Conservation (phyloP, 2,329 filamentous ascomycete genomes). For the Pochonia chlamydosporia region DNA sequence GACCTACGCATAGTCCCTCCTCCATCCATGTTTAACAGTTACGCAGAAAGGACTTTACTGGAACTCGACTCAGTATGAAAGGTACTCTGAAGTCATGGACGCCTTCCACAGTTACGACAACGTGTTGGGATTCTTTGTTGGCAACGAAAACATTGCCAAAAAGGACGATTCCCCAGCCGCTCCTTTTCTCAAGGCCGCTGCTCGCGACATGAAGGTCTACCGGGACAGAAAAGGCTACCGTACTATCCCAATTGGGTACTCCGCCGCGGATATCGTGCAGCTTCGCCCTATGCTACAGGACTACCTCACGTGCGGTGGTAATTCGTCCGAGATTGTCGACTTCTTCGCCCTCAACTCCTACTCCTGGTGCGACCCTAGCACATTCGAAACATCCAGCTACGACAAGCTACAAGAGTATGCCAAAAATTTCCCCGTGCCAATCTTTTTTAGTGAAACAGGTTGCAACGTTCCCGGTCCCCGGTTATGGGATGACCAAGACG, state of each 20-base stretch:
- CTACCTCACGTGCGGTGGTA: conserved; percentile 73
- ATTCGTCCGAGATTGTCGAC: conserved; percentile 65
- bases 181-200: conserved; percentile 77
- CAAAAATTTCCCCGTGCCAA: conserved; percentile 69
- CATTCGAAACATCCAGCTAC: conserved; percentile 64
- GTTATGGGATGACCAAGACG: conserved; percentile 64
- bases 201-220: conserved; percentile 78
- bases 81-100: conserved; percentile 69
- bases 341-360: conserved; percentile 86
- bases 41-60: conserved; percentile 55
- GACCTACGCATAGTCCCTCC: background rate
- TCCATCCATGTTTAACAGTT: background rate
- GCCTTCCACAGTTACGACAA: conserved; percentile 74
- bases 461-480: conserved; percentile 64
- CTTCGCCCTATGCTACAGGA: conserved; percentile 56
- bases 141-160: conserved; percentile 77
- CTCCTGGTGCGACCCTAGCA: conserved; percentile 64
- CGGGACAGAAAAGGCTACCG: conserved; percentile 70
- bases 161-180: conserved; percentile 57
- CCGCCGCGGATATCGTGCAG: conserved; percentile 75
- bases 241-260: conserved; percentile 79
- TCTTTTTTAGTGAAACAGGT: conserved; percentile 86
- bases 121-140: conserved; percentile 76
- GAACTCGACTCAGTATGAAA: conserved; percentile 65
- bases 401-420: conserved; percentile 59